Evolutionary conservation across 805 yeast genomes (phyloP), one percentile per base, ranked within the genome.

Genomic region (Torulaspora indica): DNA sequence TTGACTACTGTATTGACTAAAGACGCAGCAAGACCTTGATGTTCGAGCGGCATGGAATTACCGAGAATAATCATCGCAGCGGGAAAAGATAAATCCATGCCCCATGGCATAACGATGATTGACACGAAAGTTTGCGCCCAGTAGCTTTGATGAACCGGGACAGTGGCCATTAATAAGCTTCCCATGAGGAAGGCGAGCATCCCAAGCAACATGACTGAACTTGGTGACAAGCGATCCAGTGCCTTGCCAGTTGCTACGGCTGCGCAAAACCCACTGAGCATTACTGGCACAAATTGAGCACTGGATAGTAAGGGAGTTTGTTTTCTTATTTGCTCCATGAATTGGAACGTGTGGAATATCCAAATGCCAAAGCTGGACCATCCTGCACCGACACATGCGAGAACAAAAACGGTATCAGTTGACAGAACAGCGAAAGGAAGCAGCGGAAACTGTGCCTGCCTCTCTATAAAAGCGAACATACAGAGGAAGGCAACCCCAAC

Each of bases 311-410:
- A 37, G 49, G 75, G 63, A 43, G 71, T 35, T 52, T 74, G 68
- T 6, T 66, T 60, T 3, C 80, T 65, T n/a, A 76, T 56, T 28
- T 71, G 69, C 38, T 69, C 56, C 36, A 73, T 54, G 36, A 74
- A 70, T 38, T 69, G 70, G 71, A 73, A 76, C 41, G 71, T 67
- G 61, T 78, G 81, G 52, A 66, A 80, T 29, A 77, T 65, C 82
- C 84, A 81, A 28, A 80, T 65, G 1, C 87, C 87, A 60, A 81
- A 81, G 25, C 79, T 71, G 4, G 82, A 77, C 86, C 86, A 81
- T 0, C 85, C 86, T 3, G 75, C 62, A 8, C 73, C 67, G 24
- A 79, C 63, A 45, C 76, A 69, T 5, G 64, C 55, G 13, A 81
- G 64, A 1, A 77, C 74, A 40, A 78, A 61, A 0, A 72, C 70